phyloP scores from a whole-genome alignment of 306 rosid genomes.

The Fragaria vesca region DNA sequence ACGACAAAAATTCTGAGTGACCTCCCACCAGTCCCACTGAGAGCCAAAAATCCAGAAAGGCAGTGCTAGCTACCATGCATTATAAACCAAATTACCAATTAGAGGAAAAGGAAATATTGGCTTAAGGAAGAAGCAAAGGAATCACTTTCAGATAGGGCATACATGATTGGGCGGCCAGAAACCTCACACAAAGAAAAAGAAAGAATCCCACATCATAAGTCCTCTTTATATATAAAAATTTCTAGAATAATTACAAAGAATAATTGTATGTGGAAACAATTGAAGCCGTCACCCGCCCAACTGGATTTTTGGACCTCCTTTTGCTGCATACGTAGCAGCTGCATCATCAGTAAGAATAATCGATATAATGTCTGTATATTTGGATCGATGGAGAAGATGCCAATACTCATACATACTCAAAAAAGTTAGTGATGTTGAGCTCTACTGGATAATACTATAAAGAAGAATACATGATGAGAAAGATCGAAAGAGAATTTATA shows the following conservation, averaged over 20 bases:
- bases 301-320: slow-evolving; percentile 43
- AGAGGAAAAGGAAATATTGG: slow-evolving; percentile 56
- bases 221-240: not conserved
- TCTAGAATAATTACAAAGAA: slow-evolving; percentile 33
- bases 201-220: slow-evolving; percentile 33
- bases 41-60: slow-evolving; percentile 11
- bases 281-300: slow-evolving; percentile 36
- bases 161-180: slow-evolving; percentile 47
- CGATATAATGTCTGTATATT: slow-evolving; percentile 7
- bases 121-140: slow-evolving; percentile 82
- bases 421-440: slow-evolving; percentile 58
- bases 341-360: not conserved
- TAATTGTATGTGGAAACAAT: slow-evolving; percentile 54
- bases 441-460: not conserved
- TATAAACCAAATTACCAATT: slow-evolving; percentile 32
- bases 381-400: slow-evolving; percentile 11
- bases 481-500: not conserved
- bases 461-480: too few relatives aligned
- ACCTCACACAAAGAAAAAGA: slow-evolving; percentile 13
- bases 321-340: slow-evolving; percentile 19
- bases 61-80: slow-evolving; percentile 11
- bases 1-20: slow-evolving; percentile 26
- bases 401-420: slow-evolving; percentile 8
- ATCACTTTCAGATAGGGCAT: slow-evolving; percentile 46
- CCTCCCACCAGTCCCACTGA: slow-evolving; percentile 27